Base-by-base conservation (phyloP, 345 rosid species). In the Cardamine occulta region DNA sequence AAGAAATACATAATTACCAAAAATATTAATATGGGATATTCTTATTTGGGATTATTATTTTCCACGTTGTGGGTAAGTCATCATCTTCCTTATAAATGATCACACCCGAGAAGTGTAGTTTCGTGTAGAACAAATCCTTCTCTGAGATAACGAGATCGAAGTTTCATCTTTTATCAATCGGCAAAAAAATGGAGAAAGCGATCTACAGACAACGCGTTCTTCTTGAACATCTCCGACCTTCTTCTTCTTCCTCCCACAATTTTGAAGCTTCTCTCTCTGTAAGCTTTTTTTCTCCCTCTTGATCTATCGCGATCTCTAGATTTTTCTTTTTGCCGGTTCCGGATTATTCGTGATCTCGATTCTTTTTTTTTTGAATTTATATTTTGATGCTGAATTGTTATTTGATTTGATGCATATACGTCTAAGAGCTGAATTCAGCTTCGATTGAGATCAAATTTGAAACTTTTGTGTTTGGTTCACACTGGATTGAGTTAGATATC, bases 201-300 rank as follows among this genome's bases (percentile, higher is more conserved):
- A 88, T 88, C 84, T 86, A 86, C 79, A 86, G 99, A 59, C 99
- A 96, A 80, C 74, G 86, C 6, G 82, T 93, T 63, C 87, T 93
- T 81, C 97, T 96, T 10, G 86, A 89, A 54, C 99, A 95, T 79
- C 93, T 92, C 76, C 90, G 86, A 2, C 93, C 99, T 84, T 77
- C 86, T 45, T 77, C 86, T 31, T 80, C 86, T 26, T 82, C 79
- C 35, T 44, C 64, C 0, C 88, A 85, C 72, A 79, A 54, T 65
- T 73, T 79, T 8, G 91, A 87, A 24, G 76, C 90, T 37, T 74
- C 87, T 63, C 85, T 95, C 63, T 85, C 94, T 21, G 98, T 95
- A 82, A 84, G 93, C 80, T 58, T 42, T 45, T 42, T 45, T 28
- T 48, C 23, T 21, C 19, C 9, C 40, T 40, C 15, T 54, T 32